phyloP scores from a whole-genome alignment of 2,329 filamentous ascomycete genomes.

The Tolypocladium tropicale region DNA sequence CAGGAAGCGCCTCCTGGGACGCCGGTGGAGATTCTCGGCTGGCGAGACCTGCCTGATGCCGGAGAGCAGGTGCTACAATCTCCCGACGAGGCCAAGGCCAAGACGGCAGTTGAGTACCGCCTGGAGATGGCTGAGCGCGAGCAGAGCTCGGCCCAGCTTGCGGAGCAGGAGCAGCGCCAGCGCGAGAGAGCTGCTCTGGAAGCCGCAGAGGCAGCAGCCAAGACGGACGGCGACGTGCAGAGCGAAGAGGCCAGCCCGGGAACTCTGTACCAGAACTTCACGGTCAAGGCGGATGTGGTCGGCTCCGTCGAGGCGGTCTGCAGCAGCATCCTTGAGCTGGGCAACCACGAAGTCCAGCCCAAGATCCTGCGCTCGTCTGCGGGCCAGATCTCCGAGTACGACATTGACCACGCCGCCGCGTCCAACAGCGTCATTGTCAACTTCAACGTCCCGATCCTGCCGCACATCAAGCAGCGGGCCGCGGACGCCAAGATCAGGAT shows the following conservation, averaged over 20 bases:
- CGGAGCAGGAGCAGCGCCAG: slow-evolving; percentile 55
- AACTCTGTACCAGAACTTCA: slow-evolving; percentile 59
- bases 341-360: slow-evolving; percentile 73
- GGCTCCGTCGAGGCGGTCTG: slow-evolving; percentile 88
- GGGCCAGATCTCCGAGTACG: slow-evolving; percentile 72
- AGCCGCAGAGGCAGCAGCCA: slow-evolving; percentile 23
- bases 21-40: slow-evolving; percentile 89
- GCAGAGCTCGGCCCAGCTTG: slow-evolving; percentile 71
- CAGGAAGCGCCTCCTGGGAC: slow-evolving; percentile 72
- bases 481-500: slow-evolving; percentile 63
- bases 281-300: slow-evolving; percentile 86
- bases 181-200: slow-evolving; percentile 40
- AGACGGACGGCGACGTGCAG: slow-evolving; percentile 21
- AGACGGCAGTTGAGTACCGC: slow-evolving; percentile 67
- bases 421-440: slow-evolving; percentile 70
- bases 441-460: slow-evolving; percentile 69
- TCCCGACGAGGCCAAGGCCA: slow-evolving; percentile 65
- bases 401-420: slow-evolving; percentile 76
- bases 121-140: slow-evolving; percentile 60
- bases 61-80: slow-evolving; percentile 85
- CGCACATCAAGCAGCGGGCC: slow-evolving; percentile 59
- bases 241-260: slow-evolving; percentile 26
- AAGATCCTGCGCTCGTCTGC: slow-evolving; percentile 68
- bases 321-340: slow-evolving; percentile 65
- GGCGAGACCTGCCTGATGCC: slow-evolving; percentile 71